Conservation (phyloP, 2,329 filamentous ascomycete genomes). For the Scleromitrula shiraiana region DNA sequence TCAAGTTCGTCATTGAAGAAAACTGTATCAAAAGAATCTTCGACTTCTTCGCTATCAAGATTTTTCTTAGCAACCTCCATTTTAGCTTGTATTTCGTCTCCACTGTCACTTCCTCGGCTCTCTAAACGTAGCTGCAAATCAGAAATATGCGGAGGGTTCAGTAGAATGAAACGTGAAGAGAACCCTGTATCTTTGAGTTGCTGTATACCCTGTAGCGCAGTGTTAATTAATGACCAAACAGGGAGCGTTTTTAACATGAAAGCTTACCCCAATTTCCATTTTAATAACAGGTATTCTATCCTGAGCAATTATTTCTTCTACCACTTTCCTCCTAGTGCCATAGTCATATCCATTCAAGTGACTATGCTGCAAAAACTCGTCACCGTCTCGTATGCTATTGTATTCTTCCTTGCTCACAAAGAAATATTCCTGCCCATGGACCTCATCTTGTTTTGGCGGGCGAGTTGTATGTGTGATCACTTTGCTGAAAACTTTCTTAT, state of each 20-base stretch:
- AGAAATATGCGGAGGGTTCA: constrained; percentile 37
- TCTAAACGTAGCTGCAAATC: constrained; percentile 36
- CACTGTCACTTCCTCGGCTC: constrained; percentile 35
- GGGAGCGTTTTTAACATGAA: background rate
- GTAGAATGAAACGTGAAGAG: constrained; percentile 45
- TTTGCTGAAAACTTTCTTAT: constrained; percentile 56
- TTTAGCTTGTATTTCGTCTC: constrained; percentile 39
- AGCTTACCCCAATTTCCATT: constrained; percentile 44
- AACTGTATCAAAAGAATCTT: constrained; percentile 42
- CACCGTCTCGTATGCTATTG: constrained; percentile 49
- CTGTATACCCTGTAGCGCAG: constrained; percentile 39
- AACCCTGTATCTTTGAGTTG: constrained; percentile 51
- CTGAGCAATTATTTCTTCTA: constrained; percentile 43
- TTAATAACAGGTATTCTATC: constrained; percentile 54
- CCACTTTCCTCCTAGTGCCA: constrained; percentile 46
- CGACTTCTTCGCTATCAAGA: constrained; percentile 37
- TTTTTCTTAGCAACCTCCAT: constrained; percentile 35
- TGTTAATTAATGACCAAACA: background rate
- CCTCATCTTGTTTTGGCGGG: constrained; percentile 40
- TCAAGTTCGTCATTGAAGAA: constrained; percentile 45
- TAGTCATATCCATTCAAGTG: constrained; percentile 43
- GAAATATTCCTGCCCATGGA: constrained; percentile 43
- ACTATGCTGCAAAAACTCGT: constrained; percentile 50
- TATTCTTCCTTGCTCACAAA: constrained; percentile 51
- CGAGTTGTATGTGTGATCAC: constrained; percentile 50